Evolutionary conservation across 31 red algal species (phyloP), one percentile per base, ranked within the genome.

Genomic region (Bonnemaisonia californica): DNA sequence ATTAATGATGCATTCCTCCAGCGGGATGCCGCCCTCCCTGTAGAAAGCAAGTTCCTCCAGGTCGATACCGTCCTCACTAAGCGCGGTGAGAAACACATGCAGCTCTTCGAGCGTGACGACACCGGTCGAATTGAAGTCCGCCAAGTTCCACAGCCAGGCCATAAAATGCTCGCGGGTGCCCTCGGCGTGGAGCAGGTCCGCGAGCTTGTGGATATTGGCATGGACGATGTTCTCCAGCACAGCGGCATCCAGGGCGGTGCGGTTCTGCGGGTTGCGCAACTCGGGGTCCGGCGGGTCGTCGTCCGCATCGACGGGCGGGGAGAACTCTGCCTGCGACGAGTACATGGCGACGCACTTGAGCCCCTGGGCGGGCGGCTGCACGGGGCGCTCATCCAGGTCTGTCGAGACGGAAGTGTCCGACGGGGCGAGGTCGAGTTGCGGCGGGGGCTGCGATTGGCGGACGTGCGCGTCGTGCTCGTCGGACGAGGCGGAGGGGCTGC

Each of bases 21-120:
- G 76, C 26, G 86, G 84, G 11, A 70, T 87, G 29, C 80, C 79
- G 23, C 39, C 62, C 40, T 89, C 81, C 65, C 84, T 89, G 71
- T 88, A 79, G 56, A 98, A 98, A 1, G 79, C 89, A 11, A 94
- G 76, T 45, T 98, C 95, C 16, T 89, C 73, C 54, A 98, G 33
- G 67, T 98, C 86, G 32, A 98, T 95, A 38, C 83, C 84, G 66
- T 98, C 95, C 61, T 98, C 91, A 29, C 62, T 82, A 18, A 98
- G 74, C 5, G 86, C 89, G 31, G 81, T 60, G 11, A 96, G 78
- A 75, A 96, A 89, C 18, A 89, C 77, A 40, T 76, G 80, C 19
- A 96, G 75, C 63, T 92, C 89, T 23, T 89, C 94, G 3, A 96
- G 13, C 0, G 89, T 87, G 23, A 94, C 77, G 35, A 89, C 84